These are phyloP conservation scores for Penicillium sp. DNA, from an alignment of 2,329 filamentous ascomycete species.

Conservation along the genomic window DNA sequence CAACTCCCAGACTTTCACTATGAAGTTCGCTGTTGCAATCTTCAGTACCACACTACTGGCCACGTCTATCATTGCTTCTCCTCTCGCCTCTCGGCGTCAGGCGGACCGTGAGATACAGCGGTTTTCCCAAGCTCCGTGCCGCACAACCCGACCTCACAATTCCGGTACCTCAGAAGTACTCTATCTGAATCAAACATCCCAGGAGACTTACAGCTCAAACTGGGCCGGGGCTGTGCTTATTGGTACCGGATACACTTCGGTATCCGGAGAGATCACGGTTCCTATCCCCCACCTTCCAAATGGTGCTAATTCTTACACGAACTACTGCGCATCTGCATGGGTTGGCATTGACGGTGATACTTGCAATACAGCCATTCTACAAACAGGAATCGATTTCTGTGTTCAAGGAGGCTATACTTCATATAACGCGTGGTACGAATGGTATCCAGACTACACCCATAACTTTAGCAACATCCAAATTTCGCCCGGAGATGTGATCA, in stretches of 20 bases:
- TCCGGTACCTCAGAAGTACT: slow-evolving; percentile 27
- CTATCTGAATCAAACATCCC: slow-evolving; percentile 35
- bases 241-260: slow-evolving; percentile 51
- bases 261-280: slow-evolving; percentile 53
- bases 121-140: slow-evolving; percentile 25
- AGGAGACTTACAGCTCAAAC: slow-evolving; percentile 53
- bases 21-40: slow-evolving; percentile 49
- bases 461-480: slow-evolving; percentile 50
- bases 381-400: slow-evolving; percentile 57
- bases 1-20: slow-evolving; percentile 30
- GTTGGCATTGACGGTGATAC: slow-evolving; percentile 61
- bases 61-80: slow-evolving; percentile 46
- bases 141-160: slow-evolving; percentile 32
- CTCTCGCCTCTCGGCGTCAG: slow-evolving; percentile 44
- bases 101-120: slow-evolving; percentile 26
- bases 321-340: slow-evolving; percentile 53
- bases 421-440: slow-evolving; percentile 60
- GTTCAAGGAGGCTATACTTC: slow-evolving; percentile 40
- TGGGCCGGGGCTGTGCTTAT: slow-evolving; percentile 59
- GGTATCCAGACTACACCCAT: slow-evolving; percentile 57
- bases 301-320: slow-evolving; percentile 29
- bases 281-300: slow-evolving; percentile 46
- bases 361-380: slow-evolving; percentile 52
- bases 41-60: slow-evolving; percentile 40
- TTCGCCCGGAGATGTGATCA: slow-evolving; percentile 44